These are phyloP conservation scores for Pestalotiopsis sp. DNA, from an alignment of 2,329 filamentous ascomycete genomes.

Conservation along the genomic window DNA sequence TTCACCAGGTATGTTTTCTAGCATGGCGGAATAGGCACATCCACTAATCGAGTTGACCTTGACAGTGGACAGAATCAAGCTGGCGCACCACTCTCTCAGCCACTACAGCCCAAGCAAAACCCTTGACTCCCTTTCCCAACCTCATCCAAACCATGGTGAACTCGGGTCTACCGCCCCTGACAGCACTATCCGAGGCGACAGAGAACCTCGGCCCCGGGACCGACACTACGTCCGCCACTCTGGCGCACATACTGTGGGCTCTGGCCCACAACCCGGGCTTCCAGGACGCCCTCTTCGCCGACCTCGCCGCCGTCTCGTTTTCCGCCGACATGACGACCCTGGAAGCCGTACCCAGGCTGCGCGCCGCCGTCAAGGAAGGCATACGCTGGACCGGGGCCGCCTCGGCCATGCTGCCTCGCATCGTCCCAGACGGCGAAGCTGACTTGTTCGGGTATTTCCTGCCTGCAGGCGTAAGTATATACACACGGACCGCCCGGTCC, in stretches of 20 bases:
- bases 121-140: not conserved
- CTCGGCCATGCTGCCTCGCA: not conserved
- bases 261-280: conserved; percentile 1
- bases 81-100: not conserved
- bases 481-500: not conserved
- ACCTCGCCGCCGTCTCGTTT: conserved; percentile 1
- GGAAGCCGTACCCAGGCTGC: not conserved
- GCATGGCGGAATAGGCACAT: not conserved
- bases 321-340: conserved; percentile 9
- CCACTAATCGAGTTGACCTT: not conserved
- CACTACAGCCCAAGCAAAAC: not conserved
- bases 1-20: not conserved
- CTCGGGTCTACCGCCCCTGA: not conserved
- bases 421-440: not conserved
- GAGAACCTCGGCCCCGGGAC: conserved; percentile 7
- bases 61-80: conserved; percentile 3
- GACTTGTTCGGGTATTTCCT: conserved; percentile 1
- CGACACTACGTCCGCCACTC: conserved; percentile 3
- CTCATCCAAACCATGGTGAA: conserved; percentile 1
- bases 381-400: conserved; percentile 10
- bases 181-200: conserved; percentile 1
- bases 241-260: conserved; percentile 6
- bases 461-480: not conserved
- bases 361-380: conserved; percentile 7
- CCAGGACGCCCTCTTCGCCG: not conserved